Percentiles rank a stretch among this genome's conserved stretches.
Evolutionary conservation across 257 asterid species (phyloP).

Genomic region (Solanum pimpinellifolium): DNA sequence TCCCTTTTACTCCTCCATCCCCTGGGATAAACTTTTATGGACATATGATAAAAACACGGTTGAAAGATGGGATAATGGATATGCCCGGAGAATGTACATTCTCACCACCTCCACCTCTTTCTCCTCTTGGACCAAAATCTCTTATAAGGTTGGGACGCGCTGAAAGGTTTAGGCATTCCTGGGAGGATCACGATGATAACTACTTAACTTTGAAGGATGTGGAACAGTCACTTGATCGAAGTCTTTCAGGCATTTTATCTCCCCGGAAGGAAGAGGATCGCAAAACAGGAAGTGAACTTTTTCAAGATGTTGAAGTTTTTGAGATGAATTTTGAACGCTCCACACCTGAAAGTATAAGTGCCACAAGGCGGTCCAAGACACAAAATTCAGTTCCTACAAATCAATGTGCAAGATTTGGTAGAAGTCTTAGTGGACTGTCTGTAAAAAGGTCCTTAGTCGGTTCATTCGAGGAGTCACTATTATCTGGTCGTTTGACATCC

Average conservation of each 20-base stretch:
- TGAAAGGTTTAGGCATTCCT: constrained; percentile 12
- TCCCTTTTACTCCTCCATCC: constrained; percentile 18
- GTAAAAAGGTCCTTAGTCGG: constrained; percentile 84
- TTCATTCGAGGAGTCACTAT: constrained; percentile 85
- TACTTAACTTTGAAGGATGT: constrained; percentile 54
- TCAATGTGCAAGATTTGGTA: constrained; percentile 45
- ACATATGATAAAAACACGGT: constrained; percentile 12
- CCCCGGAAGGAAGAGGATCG: constrained; percentile 21
- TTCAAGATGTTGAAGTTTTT: constrained; percentile 37
- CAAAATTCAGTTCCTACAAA: constrained; percentile 16
- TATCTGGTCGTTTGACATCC: constrained; percentile 85
- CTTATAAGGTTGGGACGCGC: constrained; percentile 25
- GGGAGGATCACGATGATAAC: constrained; percentile 30
- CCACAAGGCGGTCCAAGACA: constrained; percentile 14
- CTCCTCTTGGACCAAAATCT: constrained; percentile 82
- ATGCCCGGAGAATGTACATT: constrained; percentile 12
- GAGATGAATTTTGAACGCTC: constrained; percentile 37
- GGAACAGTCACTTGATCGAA: constrained; percentile 59
- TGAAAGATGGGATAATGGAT: constrained; percentile 14
- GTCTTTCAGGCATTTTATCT: constrained; percentile 24
- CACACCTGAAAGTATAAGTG: constrained; percentile 33
- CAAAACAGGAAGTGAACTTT: constrained; percentile 3
- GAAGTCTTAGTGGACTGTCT: constrained; percentile 51
- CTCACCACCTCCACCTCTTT: constrained; percentile 44
- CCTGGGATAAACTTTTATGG: constrained; percentile 8